Evolutionary conservation across 306 rosid genomes (phyloP), one percentile per base, ranked within the genome.

Genomic region (Cyamopsis tetragonoloba): DNA sequence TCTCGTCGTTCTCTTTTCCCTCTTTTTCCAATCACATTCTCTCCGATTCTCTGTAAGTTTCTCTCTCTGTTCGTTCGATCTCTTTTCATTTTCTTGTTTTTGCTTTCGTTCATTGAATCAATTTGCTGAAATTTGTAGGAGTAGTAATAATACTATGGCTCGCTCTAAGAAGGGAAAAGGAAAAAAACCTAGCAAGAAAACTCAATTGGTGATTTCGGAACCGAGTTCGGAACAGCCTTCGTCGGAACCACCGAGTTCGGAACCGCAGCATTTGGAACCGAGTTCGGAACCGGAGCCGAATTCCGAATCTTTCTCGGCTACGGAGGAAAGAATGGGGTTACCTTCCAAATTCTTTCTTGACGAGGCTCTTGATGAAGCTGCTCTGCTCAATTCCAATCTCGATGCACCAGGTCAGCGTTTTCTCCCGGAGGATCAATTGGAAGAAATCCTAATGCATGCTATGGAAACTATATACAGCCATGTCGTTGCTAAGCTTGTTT

Each of bases 341-440:
- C n/a, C n/a, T n/a, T n/a, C n/a, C n/a, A n/a, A n/a, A n/a, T n/a
- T n/a, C n/a, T n/a, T n/a, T n/a, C n/a, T n/a, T n/a, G n/a, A n/a
- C n/a, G n/a, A n/a, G n/a, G n/a, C n/a, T n/a, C n/a, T n/a, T n/a
- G n/a, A n/a, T n/a, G n/a, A n/a, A n/a, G n/a, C n/a, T n/a, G n/a
- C n/a, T n/a, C n/a, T n/a, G n/a, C 60, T 63, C 2, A 56, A 35
- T 63, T 71, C 82, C 23, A 77, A 14, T 10, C 35, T 26, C 14
- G 84, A 84, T 13, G 84, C 86, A 39, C 49, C 70, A 3, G 86
- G 81, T 3, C 85, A 89, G 91, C n/a, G 88, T 86, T n/a, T 83
- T 85, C 50, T 90, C 89, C 70, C 83, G 0, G 91, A 83, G 39
- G 87, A 79, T 6, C 89, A 90, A 46, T 70, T 87, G 53, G 86